These are phyloP conservation scores for Adansonia madagascariensis DNA, from an alignment of 441 rosid species.

Conservation along the genomic window DNA sequence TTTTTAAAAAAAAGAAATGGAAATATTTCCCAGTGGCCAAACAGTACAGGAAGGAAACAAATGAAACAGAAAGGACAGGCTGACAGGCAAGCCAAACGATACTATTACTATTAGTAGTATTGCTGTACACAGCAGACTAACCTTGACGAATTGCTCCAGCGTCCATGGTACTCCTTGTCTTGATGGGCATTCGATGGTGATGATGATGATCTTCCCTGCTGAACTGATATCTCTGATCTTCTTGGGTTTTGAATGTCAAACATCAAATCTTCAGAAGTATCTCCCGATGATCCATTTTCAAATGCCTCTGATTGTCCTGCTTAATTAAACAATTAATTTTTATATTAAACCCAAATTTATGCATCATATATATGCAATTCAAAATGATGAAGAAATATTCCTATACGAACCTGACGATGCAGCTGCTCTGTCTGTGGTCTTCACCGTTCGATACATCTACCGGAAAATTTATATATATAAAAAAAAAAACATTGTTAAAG, in stretches of 20 bases:
- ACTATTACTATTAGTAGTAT: neutral
- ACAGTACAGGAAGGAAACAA: constrained; percentile 14
- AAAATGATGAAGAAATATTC: constrained; percentile 44
- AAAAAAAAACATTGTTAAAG: neutral
- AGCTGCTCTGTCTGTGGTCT: constrained; percentile 87
- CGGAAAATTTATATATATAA: neutral
- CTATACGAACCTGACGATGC: constrained; percentile 67
- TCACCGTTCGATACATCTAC: constrained; percentile 96
- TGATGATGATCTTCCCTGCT: constrained; percentile 52
- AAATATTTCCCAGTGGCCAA: constrained; percentile 13
- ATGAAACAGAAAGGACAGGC: constrained; percentile 14
- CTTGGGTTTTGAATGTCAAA: constrained; percentile 62
- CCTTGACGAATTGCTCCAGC: constrained; percentile 93
- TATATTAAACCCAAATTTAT: neutral
- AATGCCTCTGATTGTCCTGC: constrained; percentile 59
- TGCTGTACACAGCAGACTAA: constrained; percentile 30
- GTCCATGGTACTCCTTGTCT: constrained; percentile 55
- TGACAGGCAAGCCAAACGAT: neutral
- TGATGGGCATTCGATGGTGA: constrained; percentile 37
- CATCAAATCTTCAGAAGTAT: constrained; percentile 75
- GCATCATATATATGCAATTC: neutral
- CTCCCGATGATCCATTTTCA: constrained; percentile 79
- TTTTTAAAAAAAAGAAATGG: neutral
- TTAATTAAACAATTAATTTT: neutral
- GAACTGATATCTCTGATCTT: constrained; percentile 53